A percentile compares a stretch with the other conserved stretches of the same genome.
These are phyloP conservation scores for Polygonum aviculare DNA, from an alignment of 148 eudicot genomes.

Conservation along the genomic window DNA sequence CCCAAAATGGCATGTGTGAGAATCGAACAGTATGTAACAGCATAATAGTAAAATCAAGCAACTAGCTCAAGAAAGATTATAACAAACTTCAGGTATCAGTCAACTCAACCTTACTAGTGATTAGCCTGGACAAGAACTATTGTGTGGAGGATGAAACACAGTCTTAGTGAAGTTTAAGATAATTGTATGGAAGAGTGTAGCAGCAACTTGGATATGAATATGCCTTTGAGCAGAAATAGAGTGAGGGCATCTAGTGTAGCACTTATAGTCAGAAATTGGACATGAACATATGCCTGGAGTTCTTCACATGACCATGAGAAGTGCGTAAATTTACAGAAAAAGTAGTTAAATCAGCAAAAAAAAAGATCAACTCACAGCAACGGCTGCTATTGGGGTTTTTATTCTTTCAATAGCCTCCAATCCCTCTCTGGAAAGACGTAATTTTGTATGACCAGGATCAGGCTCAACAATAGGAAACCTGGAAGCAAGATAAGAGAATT, in stretches of 20 bases:
- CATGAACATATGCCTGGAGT: neutral
- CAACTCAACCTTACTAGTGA: neutral
- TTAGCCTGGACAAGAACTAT: neutral
- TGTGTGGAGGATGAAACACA: neutral
- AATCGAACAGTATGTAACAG: neutral
- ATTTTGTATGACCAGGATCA: slow-evolving; percentile 93
- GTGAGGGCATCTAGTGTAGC: neutral
- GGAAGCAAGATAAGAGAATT: slow-evolving; percentile 6
- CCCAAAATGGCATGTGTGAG: neutral
- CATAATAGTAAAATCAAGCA: neutral
- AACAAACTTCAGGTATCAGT: neutral
- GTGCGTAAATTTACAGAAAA: neutral
- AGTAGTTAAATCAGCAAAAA: neutral
- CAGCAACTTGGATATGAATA: neutral
- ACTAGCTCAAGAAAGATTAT: neutral
- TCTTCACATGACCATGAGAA: neutral
- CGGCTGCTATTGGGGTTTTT: slow-evolving; percentile 74
- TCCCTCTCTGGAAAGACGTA: slow-evolving; percentile 80
- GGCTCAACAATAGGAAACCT: slow-evolving; percentile 98
- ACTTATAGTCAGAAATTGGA: neutral
- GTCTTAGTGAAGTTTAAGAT: neutral
- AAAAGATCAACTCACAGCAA: slow-evolving; percentile 60
- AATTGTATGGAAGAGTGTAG: neutral
- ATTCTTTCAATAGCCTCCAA: slow-evolving; percentile 85
- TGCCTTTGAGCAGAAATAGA: neutral